Evolutionary conservation across 2,329 filamentous ascomycete genomes (phyloP).

Genomic region (Ophiognomonia clavigignenti-juglandacearum): DNA sequence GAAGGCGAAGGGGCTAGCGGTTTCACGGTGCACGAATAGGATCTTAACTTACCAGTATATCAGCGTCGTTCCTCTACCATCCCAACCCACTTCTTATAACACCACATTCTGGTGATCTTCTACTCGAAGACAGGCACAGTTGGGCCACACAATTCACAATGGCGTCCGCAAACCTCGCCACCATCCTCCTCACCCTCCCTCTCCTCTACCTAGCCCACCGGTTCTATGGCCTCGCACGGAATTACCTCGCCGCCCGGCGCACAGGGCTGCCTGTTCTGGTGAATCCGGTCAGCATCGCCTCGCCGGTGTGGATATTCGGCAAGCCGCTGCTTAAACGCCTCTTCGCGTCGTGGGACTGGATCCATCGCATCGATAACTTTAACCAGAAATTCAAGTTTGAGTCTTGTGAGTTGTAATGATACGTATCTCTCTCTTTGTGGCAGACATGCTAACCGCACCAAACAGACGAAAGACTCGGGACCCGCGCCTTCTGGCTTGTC

Average conservation of each 20-base stretch:
- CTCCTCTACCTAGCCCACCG: not conserved
- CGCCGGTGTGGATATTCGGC: not conserved
- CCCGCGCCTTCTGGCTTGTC: conserved; percentile 3
- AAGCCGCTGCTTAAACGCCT: not conserved
- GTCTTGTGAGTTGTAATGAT: too few relatives aligned
- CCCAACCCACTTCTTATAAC: too few relatives aligned
- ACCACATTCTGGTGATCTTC: too few relatives aligned
- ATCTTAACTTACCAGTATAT: too few relatives aligned
- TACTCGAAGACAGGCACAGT: too few relatives aligned
- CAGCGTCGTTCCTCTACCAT: too few relatives aligned
- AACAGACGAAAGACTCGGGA: not conserved
- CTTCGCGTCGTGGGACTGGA: not conserved
- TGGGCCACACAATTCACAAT: too few relatives aligned
- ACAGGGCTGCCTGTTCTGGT: conserved; percentile 27
- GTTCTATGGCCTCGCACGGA: not conserved
- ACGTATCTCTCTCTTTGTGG: too few relatives aligned
- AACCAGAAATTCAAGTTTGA: not conserved
- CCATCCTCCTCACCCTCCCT: not conserved
- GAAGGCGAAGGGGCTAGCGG: too few relatives aligned
- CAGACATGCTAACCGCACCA: too few relatives aligned
- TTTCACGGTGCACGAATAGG: too few relatives aligned
- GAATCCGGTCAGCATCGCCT: conserved; percentile 22
- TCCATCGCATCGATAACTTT: conserved; percentile 1
- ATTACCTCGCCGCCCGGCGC: conserved; percentile 21
- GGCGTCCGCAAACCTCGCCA: not conserved